phyloP scores from a whole-genome alignment of 225 moss, liverwort and hornwort species.

The Bryoerythrophyllum caledonicum region DNA sequence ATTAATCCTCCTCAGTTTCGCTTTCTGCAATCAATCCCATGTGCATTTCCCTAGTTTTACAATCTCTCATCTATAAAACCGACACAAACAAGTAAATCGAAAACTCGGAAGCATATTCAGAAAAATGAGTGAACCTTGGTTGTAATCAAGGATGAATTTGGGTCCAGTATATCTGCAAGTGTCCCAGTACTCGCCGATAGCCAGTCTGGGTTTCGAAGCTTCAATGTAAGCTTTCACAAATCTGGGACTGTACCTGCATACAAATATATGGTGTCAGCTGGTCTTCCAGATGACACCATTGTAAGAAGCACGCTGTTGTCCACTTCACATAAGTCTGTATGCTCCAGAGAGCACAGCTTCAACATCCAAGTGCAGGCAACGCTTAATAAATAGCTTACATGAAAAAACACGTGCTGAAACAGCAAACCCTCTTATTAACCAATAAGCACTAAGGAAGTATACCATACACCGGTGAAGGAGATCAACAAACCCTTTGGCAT shows the following conservation, averaged over 20 bases:
- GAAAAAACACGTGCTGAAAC: background rate
- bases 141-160: constrained; percentile 52
- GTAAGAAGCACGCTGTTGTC: background rate
- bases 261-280: constrained; percentile 12
- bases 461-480: constrained; percentile 17
- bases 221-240: constrained; percentile 88
- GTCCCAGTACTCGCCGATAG: constrained; percentile 91
- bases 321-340: background rate
- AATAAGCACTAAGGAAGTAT: constrained; percentile 4
- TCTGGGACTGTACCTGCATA: constrained; percentile 64
- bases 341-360: constrained; percentile 7
- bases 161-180: constrained; percentile 64
- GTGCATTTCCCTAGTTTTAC: too few species aligned
- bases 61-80: too few species aligned
- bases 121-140: too few species aligned
- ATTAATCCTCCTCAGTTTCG: constrained; percentile 17
- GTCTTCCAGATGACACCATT: constrained; percentile 16
- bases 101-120: too few species aligned
- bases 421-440: constrained; percentile 15
- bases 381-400: background rate
- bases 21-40: too few species aligned
- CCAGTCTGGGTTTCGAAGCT: constrained; percentile 68
- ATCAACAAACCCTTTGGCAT: constrained; percentile 67
- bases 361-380: background rate
- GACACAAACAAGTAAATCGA: too few species aligned